Conservation (phyloP, 805 yeast species). For the Kregervanrija delftensis region DNA sequence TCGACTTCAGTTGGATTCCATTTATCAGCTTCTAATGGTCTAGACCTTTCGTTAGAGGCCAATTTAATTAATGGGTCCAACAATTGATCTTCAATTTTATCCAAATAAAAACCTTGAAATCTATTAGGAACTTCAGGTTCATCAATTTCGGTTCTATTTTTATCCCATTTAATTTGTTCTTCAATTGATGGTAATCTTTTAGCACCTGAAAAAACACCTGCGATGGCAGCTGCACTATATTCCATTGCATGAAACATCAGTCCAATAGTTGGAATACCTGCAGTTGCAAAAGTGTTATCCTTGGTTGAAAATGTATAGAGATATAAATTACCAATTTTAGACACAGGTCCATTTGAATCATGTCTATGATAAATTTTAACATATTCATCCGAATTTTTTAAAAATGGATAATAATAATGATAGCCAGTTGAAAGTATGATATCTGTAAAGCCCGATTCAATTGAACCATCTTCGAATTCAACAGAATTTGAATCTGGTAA, state of each 20-base stretch:
- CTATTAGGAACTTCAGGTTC: conserved; percentile 13
- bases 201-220: conserved; percentile 48
- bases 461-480: conserved; percentile 29
- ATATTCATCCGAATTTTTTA: conserved; percentile 9
- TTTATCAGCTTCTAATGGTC: conserved; percentile 8
- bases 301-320: conserved; percentile 32
- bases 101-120: conserved; percentile 8
- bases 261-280: conserved; percentile 36
- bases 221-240: conserved; percentile 45
- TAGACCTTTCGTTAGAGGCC: conserved; percentile 12
- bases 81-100: conserved; percentile 9
- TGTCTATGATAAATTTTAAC: conserved; percentile 7
- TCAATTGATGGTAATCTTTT: conserved; percentile 32
- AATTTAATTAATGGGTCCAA: conserved; percentile 11
- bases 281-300: conserved; percentile 37
- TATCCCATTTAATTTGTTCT: conserved; percentile 31
- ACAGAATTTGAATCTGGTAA: conserved; percentile 14
- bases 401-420: conserved; percentile 38
- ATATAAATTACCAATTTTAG: conserved; percentile 19
- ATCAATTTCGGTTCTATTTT: conserved; percentile 7
- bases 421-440: conserved; percentile 47
- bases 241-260: conserved; percentile 45
- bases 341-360: conserved; percentile 4
- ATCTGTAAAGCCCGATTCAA: conserved; percentile 26
- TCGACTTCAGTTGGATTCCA: conserved; percentile 8